Percentiles rank a stretch among this genome's conserved stretches.
Conservation (phyloP, 371 early-diverging fungal genomes). For the Lichtheimia corymbifera region DNA sequence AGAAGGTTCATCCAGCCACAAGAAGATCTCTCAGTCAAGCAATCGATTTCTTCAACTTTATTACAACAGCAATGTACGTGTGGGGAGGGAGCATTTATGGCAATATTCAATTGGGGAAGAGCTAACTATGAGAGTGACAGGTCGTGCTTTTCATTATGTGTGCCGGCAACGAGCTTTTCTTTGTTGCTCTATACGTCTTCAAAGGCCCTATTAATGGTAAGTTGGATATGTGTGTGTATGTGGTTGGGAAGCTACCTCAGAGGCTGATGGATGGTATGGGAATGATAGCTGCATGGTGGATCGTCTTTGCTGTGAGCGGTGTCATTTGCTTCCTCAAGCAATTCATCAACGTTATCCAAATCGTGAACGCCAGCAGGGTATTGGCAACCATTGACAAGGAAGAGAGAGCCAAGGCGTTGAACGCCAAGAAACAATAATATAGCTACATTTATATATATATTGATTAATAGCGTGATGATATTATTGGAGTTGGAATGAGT, state of each 20-base stretch:
- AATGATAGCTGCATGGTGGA: slow-evolving; percentile 22
- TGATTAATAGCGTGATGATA: too few species aligned
- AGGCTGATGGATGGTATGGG: too few species aligned
- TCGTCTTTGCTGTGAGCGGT: slow-evolving; percentile 58
- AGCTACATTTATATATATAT: too few species aligned
- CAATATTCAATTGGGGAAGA: not conserved
- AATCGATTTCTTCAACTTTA: slow-evolving; percentile 83
- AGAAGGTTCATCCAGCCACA: slow-evolving; percentile 89
- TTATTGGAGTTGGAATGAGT: too few species aligned
- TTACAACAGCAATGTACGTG: slow-evolving; percentile 79
- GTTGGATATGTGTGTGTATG: not conserved
- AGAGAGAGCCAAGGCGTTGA: slow-evolving; percentile 47
- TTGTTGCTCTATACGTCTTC: slow-evolving; percentile 82
- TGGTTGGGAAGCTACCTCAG: too few species aligned
- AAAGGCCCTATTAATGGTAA: slow-evolving; percentile 34
- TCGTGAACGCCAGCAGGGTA: slow-evolving; percentile 81
- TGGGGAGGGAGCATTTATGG: not conserved
- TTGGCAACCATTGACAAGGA: slow-evolving; percentile 74
- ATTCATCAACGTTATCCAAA: slow-evolving; percentile 88
- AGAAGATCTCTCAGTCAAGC: slow-evolving; percentile 70
- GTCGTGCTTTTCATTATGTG: slow-evolving; percentile 88
- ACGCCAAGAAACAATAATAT: slow-evolving; percentile 15
- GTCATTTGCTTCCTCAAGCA: slow-evolving; percentile 87
- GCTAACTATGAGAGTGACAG: slow-evolving; percentile 29
- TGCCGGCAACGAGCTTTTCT: slow-evolving; percentile 89